These are phyloP conservation scores for Vararia minispora DNA, from an alignment of 768 basidiomycete species.

Conservation along the genomic window DNA sequence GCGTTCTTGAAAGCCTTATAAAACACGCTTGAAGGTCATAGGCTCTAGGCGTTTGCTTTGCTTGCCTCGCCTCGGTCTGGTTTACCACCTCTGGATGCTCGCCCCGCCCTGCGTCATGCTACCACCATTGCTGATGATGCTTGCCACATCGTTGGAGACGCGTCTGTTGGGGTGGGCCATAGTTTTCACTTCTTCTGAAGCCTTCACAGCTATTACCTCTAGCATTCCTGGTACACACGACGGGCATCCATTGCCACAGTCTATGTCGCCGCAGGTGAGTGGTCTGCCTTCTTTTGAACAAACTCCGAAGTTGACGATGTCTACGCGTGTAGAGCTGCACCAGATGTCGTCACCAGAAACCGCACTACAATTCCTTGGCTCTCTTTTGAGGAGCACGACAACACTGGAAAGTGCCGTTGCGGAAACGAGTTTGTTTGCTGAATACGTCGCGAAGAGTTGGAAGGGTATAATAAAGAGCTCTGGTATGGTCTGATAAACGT, in stretches of 20 bases:
- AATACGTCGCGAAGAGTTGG: conserved; percentile 61
- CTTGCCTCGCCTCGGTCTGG: conserved; percentile 41
- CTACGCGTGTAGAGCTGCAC: conserved; percentile 51
- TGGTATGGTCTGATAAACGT: conserved; percentile 32
- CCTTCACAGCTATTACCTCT: not conserved
- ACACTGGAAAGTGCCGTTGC: conserved; percentile 33
- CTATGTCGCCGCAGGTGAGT: conserved; percentile 60
- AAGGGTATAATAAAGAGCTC: conserved; percentile 59
- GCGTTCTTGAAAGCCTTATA: conserved; percentile 9
- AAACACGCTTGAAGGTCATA: not conserved
- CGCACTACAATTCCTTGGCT: conserved; percentile 52
- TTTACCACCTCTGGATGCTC: conserved; percentile 44
- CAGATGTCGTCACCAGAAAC: conserved; percentile 71
- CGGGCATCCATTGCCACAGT: conserved; percentile 54
- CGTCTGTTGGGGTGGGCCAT: conserved; percentile 42
- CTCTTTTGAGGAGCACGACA: conserved; percentile 42
- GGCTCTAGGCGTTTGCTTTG: conserved; percentile 56
- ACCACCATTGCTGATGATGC: conserved; percentile 58
- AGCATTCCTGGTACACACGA: conserved; percentile 68
- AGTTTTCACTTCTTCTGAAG: not conserved
- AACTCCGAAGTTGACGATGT: not conserved
- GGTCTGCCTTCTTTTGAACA: not conserved
- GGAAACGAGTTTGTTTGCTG: conserved; percentile 44
- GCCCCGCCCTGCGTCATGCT: conserved; percentile 51
- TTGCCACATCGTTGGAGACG: conserved; percentile 45